Conservation (phyloP, 805 yeast species). For the Metschnikowia sp. region DNA sequence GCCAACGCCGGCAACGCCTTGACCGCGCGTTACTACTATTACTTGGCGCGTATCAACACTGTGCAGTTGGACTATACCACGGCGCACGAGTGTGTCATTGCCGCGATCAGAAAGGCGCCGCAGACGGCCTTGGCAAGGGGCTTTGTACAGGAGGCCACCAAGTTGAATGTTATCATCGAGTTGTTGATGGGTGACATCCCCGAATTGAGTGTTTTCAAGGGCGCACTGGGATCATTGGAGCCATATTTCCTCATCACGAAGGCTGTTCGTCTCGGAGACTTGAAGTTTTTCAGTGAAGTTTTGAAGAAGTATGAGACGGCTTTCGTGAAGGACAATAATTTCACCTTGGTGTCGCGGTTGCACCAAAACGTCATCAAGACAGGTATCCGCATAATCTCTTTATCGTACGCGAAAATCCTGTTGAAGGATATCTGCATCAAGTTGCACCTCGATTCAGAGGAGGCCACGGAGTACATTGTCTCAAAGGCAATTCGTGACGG, state of each 20-base stretch:
- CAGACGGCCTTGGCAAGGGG: conserved; percentile 83
- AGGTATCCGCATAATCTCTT: conserved; percentile 88
- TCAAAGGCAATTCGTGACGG: conserved; percentile 97
- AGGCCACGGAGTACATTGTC: conserved; percentile 94
- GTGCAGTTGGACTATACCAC: conserved; percentile 89
- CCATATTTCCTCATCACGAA: conserved; percentile 87
- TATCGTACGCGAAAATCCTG: conserved; percentile 87
- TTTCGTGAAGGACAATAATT: conserved; percentile 74
- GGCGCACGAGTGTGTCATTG: conserved; percentile 84
- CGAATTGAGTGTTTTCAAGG: conserved; percentile 75
- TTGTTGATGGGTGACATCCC: conserved; percentile 96
- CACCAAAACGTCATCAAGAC: conserved; percentile 98
- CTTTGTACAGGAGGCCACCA: conserved; percentile 84
- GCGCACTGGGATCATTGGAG: conserved; percentile 45
- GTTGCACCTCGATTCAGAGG: conserved; percentile 88
- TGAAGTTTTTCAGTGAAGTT: conserved; percentile 72
- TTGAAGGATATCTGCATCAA: conserved; percentile 91
- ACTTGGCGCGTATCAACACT: conserved; percentile 85
- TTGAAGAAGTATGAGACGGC: conserved; percentile 57
- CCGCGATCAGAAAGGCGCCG: conserved; percentile 96
- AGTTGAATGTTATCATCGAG: conserved; percentile 83
- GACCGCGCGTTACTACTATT: conserved; percentile 88
- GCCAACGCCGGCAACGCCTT: conserved; percentile 79
- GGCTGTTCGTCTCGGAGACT: conserved; percentile 91
- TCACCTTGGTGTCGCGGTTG: conserved; percentile 79